These are phyloP conservation scores for Gnomoniopsis smithogilvyi DNA, from an alignment of 2,329 filamentous ascomycete genomes.

Conservation along the genomic window DNA sequence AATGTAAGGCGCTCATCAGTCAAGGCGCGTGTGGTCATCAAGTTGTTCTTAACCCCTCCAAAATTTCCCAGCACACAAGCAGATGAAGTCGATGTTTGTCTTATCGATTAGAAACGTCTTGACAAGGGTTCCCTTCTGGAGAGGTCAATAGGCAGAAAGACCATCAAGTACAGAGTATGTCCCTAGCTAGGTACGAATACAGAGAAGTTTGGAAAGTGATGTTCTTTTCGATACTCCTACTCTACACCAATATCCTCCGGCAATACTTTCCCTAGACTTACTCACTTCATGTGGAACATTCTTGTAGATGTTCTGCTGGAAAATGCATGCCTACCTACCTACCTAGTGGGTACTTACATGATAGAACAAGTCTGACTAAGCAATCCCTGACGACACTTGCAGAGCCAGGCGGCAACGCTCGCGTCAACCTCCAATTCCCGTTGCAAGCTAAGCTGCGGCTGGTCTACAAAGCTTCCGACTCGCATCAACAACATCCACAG, in stretches of 20 bases:
- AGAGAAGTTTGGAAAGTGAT: too few species aligned
- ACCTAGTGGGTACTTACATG: too few species aligned
- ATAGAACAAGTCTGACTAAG: background rate
- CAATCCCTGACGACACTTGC: slow-evolving; percentile 6
- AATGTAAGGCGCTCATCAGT: background rate
- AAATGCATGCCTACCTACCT: too few species aligned
- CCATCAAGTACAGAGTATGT: too few species aligned
- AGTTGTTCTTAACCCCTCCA: slow-evolving; percentile 2
- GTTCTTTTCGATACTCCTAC: too few species aligned
- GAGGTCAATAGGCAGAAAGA: too few species aligned
- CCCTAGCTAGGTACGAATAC: too few species aligned
- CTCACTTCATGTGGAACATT: too few species aligned
- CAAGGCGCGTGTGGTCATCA: background rate
- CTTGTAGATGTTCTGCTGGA: too few species aligned
- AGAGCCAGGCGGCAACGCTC: slow-evolving; percentile 33
- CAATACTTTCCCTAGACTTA: too few species aligned
- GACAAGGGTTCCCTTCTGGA: background rate
- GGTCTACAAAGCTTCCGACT: slow-evolving; percentile 20
- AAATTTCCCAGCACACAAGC: slow-evolving; percentile 11
- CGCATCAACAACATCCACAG: slow-evolving; percentile 18
- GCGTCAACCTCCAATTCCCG: slow-evolving; percentile 25
- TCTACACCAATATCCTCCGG: too few species aligned
- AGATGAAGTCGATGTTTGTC: slow-evolving; percentile 10
- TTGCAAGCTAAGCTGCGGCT: slow-evolving; percentile 19
- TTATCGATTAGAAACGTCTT: slow-evolving; percentile 18